Evolutionary conservation across 169 alveolate species (phyloP).

Genomic region (Perkinsus marinus): DNA sequence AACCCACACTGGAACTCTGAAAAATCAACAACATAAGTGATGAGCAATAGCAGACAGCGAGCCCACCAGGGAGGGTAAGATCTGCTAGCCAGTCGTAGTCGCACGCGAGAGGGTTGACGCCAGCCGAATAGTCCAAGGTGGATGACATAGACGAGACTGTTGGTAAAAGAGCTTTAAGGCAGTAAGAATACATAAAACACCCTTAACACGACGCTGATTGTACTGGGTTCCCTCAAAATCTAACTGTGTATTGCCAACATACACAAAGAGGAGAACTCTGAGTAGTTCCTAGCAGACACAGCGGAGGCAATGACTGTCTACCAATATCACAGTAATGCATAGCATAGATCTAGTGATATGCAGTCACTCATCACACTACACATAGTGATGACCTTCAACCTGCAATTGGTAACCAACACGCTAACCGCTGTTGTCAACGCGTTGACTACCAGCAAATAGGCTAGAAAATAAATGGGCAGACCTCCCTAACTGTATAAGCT

Average conservation of each 20-base stretch:
- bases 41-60: neutral
- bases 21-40: neutral
- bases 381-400: too few relatives aligned
- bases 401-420: too few relatives aligned
- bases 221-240: too few relatives aligned
- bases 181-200: neutral
- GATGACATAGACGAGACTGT: neutral
- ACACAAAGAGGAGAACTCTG: too few relatives aligned
- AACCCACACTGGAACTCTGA: neutral
- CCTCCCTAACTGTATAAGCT: neutral
- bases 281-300: too few relatives aligned
- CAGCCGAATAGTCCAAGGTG: neutral
- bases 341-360: too few relatives aligned
- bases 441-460: neutral
- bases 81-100: neutral
- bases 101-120: neutral
- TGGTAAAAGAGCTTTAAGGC: too few relatives aligned
- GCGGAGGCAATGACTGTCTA: too few relatives aligned
- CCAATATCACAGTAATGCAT: too few relatives aligned
- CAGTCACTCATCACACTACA: too few relatives aligned
- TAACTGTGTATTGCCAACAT: too few relatives aligned
- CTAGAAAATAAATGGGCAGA: neutral
- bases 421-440: too few relatives aligned
- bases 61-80: neutral
- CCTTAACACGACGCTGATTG: neutral